Conservation (phyloP, 495 filamentous ascomycete species). For the Xylaria castorea region DNA sequence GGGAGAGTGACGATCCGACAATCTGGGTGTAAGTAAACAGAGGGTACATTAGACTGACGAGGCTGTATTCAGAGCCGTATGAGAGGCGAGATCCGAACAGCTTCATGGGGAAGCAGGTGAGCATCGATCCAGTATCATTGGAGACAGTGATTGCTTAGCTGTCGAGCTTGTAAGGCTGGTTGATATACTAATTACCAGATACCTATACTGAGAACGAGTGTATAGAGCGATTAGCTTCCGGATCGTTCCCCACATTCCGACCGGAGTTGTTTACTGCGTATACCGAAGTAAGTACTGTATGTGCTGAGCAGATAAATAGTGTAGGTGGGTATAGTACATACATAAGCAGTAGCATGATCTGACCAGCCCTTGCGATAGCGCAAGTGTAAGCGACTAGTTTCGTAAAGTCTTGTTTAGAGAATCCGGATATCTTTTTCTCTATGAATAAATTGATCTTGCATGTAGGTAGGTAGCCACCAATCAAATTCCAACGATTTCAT, state of each 20-base stretch:
- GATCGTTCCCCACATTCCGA: slow-evolving; percentile 11
- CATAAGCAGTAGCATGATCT: slow-evolving; percentile 1
- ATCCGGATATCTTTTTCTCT: not conserved
- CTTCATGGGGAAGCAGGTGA: not conserved
- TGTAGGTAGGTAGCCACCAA: not conserved
- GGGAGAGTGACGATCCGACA: slow-evolving; percentile 14
- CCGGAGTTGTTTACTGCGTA: not conserved
- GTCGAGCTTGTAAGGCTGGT: not conserved
- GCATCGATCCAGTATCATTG: not conserved
- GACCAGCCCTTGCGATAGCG: not conserved
- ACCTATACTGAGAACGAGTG: not conserved
- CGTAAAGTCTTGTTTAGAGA: not conserved
- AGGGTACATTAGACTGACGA: not conserved
- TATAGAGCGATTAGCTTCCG: not conserved
- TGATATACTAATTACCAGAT: not conserved
- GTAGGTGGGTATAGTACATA: not conserved
- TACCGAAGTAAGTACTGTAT: no score
- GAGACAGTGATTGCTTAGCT: not conserved
- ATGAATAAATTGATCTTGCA: not conserved
- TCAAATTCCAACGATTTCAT: not conserved
- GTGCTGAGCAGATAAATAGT: not conserved
- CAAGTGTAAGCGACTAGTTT: slow-evolving; percentile 5
- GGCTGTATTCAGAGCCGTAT: not conserved
- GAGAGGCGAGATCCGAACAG: not conserved
- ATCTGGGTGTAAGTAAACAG: slow-evolving; percentile 3